A percentile compares a stretch with the other conserved stretches of the same genome.
Conservation (phyloP, 2,329 filamentous ascomycete species). For the Geosmithia flava region DNA sequence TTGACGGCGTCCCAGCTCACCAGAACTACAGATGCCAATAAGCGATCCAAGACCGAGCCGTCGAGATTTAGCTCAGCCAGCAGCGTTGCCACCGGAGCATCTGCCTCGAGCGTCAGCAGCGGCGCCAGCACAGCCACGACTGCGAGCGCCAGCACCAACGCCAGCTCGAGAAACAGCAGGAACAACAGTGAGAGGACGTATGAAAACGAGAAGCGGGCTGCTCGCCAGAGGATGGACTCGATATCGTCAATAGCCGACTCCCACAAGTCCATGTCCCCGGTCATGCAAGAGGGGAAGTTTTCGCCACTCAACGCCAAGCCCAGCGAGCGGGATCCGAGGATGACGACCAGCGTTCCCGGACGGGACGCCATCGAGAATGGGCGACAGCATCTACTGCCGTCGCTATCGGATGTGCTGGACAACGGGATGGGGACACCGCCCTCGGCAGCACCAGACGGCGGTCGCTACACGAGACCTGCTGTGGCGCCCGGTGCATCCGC, state of each 20-base stretch:
- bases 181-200: constrained; percentile 33
- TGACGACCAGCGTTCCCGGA: neutral
- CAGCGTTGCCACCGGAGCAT: constrained; percentile 22
- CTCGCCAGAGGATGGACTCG: constrained; percentile 33
- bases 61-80: constrained; percentile 23
- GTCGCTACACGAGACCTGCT: constrained; percentile 4
- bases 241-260: constrained; percentile 32
- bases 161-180: constrained; percentile 21
- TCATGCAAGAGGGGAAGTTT: constrained; percentile 25
- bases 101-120: constrained; percentile 21
- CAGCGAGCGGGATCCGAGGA: neutral
- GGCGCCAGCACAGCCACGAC: constrained; percentile 25
- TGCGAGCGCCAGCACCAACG: constrained; percentile 28
- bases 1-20: neutral
- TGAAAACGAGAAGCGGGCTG: constrained; percentile 34
- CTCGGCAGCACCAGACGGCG: neutral
- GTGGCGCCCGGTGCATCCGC: constrained; percentile 12
- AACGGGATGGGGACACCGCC: constrained; percentile 8
- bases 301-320: constrained; percentile 23
- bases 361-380: neutral
- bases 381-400: constrained; percentile 19
- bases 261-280: constrained; percentile 9
- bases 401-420: constrained; percentile 35
- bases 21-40: constrained; percentile 6
- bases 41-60: constrained; percentile 36